Conservation (phyloP, 305 asterid genomes). For the Andrographis paniculata region DNA sequence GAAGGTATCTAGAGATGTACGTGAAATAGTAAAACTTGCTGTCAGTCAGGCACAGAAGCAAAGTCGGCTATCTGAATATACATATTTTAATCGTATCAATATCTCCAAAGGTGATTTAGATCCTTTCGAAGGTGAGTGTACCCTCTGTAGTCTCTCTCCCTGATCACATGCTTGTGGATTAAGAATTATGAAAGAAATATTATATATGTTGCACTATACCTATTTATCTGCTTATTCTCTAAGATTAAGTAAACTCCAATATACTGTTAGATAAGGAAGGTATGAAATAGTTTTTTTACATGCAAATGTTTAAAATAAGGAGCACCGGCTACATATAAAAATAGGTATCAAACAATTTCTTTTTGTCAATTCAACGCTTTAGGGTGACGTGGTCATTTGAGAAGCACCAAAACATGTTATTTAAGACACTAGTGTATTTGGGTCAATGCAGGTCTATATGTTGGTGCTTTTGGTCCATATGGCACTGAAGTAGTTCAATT, state of each 20-base stretch:
- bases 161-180: neutral
- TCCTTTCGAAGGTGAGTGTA: conserved; percentile 81
- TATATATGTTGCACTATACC: no score
- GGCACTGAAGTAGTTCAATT: conserved; percentile 92
- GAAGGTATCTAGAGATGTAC: conserved; percentile 74
- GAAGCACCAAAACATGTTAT: no score
- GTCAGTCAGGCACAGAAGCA: conserved; percentile 70
- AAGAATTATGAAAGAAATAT: conserved; percentile 6
- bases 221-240: no score
- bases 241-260: no score
- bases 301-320: no score
- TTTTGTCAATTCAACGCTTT: no score
- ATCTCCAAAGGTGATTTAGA: conserved; percentile 69
- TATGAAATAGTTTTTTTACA: no score
- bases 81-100: conserved; percentile 67
- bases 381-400: no score
- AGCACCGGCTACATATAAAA: no score
- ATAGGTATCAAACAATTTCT: no score
- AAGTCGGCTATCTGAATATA: conserved; percentile 62
- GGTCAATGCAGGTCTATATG: conserved; percentile 64
- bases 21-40: conserved; percentile 87
- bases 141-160: conserved; percentile 6
- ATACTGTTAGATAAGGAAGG: no score
- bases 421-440: conserved; percentile 16
- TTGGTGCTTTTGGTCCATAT: conserved; percentile 98